Evolutionary conservation across 306 rosid species (phyloP).

Genomic region (Gastrolobium villosum): DNA sequence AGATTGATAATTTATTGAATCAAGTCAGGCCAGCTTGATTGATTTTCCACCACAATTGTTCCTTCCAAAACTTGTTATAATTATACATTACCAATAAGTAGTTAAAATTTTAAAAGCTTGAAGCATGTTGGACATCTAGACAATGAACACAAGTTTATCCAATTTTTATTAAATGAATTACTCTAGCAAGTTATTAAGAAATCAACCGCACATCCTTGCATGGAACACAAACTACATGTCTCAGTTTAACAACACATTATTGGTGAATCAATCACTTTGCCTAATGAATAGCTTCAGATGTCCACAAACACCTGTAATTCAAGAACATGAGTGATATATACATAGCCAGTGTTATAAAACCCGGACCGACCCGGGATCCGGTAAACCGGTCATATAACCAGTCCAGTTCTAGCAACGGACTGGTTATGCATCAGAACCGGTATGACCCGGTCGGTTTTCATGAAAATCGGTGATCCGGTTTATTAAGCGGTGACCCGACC

Average conservation of each 20-base stretch:
- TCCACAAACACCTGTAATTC: not conserved
- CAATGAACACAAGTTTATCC: not conserved
- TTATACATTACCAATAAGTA: not conserved
- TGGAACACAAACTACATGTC: not conserved
- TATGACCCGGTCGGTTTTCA: no score
- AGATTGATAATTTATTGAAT: not conserved
- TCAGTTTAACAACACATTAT: not conserved
- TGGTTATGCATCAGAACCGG: no score
- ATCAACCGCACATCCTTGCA: not conserved
- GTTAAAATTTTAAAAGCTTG: not conserved
- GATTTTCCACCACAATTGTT: not conserved
- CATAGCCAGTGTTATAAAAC: no score
- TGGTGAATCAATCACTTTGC: not conserved
- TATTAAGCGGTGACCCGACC: no score
- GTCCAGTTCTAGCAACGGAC: no score
- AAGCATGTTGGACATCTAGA: not conserved
- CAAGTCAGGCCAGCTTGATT: not conserved
- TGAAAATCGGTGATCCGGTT: no score
- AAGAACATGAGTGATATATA: not conserved
- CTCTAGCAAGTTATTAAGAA: not conserved
- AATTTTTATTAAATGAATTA: not conserved
- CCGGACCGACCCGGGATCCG: no score
- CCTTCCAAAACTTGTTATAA: not conserved
- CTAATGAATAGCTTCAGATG: not conserved
- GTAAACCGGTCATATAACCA: no score